Evolutionary conservation across 805 yeast species (phyloP).

Genomic region (Ogataea paraovalis): DNA sequence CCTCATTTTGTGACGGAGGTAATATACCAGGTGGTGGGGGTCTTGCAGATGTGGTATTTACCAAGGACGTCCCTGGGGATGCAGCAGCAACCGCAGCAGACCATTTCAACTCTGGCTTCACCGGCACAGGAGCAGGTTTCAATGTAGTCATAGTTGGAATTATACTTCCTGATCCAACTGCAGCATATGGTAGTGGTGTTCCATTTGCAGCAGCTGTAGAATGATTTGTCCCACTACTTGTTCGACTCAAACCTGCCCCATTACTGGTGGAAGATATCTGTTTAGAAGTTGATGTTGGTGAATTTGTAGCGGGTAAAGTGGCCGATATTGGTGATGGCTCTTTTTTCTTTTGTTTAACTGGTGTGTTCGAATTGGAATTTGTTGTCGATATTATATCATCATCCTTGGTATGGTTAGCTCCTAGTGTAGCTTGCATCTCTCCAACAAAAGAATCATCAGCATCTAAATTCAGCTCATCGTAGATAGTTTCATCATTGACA

Average conservation of each 20-base stretch:
- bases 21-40: slow-evolving; percentile 4
- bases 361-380: slow-evolving; percentile 8
- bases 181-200: slow-evolving; percentile 8
- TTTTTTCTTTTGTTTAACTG: slow-evolving; percentile 13
- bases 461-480: slow-evolving; percentile 77
- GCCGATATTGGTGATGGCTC: slow-evolving; percentile 13
- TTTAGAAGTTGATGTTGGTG: slow-evolving; percentile 1
- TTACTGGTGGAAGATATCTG: background rate
- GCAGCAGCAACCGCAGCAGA: slow-evolving; percentile 30
- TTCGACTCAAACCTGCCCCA: slow-evolving; percentile 7
- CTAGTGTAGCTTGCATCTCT: slow-evolving; percentile 26
- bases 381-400: slow-evolving; percentile 15
- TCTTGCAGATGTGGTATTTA: background rate
- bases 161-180: slow-evolving; percentile 11
- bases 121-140: slow-evolving; percentile 35
- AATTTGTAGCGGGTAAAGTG: slow-evolving; percentile 6
- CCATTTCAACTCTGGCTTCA: slow-evolving; percentile 33
- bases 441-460: slow-evolving; percentile 35
- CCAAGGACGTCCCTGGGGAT: background rate
- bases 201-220: background rate
- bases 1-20: background rate
- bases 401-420: slow-evolving; percentile 7
- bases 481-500: slow-evolving; percentile 89
- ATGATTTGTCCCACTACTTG: slow-evolving; percentile 1
- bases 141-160: slow-evolving; percentile 27